Conservation (phyloP, 2,329 filamentous ascomycete species). For the Monosporascus sp. region DNA sequence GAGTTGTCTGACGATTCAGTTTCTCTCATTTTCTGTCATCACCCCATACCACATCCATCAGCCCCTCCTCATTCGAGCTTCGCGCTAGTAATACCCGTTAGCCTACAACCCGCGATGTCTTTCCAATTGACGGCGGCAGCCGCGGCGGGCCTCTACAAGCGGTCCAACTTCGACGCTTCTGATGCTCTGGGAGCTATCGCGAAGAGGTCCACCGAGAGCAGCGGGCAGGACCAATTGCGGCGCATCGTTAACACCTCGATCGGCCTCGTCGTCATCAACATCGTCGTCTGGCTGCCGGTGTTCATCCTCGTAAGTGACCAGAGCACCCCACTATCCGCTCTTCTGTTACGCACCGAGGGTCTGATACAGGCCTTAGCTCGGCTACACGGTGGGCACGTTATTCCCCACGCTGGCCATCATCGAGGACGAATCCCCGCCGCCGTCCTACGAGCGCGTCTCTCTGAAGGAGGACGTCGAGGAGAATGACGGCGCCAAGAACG, state of each 20-base stretch:
- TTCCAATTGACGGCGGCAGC: neutral
- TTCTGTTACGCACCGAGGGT: neutral
- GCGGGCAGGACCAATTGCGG: neutral
- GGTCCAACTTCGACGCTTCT: neutral
- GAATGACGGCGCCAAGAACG: constrained; percentile 4
- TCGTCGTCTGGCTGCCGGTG: neutral
- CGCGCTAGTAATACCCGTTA: no score
- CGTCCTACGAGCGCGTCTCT: constrained; percentile 42
- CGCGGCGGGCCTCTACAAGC: neutral
- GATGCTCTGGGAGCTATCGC: neutral
- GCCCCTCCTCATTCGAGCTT: no score
- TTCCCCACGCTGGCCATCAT: constrained; percentile 47
- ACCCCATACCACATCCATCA: no score
- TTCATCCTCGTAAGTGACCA: neutral
- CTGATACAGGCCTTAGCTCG: constrained; percentile 24
- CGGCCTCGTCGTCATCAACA: neutral
- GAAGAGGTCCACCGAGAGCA: neutral
- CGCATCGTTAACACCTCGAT: no score
- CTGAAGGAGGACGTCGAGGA: constrained; percentile 14
- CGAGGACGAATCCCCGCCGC: constrained; percentile 44
- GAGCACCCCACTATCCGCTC: neutral
- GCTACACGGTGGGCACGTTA: constrained; percentile 42
- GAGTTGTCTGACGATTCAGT: no score
- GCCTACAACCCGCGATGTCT: neutral
- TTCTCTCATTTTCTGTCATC: no score